Conservation (phyloP, 2,329 filamentous ascomycete species). For the Coniochaeta ligniaria region DNA sequence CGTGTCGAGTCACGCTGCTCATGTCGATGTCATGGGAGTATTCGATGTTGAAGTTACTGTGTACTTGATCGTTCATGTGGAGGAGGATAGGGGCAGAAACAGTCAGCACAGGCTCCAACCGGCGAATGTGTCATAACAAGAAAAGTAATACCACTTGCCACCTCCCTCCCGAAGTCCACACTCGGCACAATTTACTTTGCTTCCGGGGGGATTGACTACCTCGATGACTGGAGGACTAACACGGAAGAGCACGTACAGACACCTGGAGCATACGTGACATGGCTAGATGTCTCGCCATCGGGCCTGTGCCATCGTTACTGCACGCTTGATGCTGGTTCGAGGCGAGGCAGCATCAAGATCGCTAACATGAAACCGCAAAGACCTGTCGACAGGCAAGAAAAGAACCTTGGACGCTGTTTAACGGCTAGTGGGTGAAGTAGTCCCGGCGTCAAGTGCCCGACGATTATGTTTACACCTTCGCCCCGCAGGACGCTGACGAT, state of each 20-base stretch:
- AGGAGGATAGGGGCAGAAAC: too few species aligned
- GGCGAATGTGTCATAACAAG: not conserved
- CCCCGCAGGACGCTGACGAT: not conserved
- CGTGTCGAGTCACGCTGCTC: too few species aligned
- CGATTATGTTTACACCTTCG: not conserved
- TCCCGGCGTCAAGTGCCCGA: not conserved
- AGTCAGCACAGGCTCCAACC: not conserved
- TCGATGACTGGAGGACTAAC: not conserved
- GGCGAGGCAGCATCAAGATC: not conserved
- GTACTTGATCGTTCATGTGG: too few species aligned
- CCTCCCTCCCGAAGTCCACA: not conserved
- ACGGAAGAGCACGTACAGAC: not conserved
- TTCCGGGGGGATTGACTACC: not conserved
- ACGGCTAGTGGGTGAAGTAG: not conserved
- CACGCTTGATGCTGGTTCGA: not conserved
- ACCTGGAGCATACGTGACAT: not conserved
- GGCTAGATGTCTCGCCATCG: not conserved
- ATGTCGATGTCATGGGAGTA: too few species aligned
- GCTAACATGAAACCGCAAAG: too few species aligned
- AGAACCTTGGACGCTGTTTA: not conserved
- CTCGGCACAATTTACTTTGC: not conserved
- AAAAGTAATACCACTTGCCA: not conserved
- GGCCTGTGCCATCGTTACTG: not conserved
- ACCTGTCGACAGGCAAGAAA: not conserved
- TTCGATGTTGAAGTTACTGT: too few species aligned